These are phyloP conservation scores for Saccharomycodes ludwigii DNA, from an alignment of 805 yeast genomes.

Conservation along the genomic window DNA sequence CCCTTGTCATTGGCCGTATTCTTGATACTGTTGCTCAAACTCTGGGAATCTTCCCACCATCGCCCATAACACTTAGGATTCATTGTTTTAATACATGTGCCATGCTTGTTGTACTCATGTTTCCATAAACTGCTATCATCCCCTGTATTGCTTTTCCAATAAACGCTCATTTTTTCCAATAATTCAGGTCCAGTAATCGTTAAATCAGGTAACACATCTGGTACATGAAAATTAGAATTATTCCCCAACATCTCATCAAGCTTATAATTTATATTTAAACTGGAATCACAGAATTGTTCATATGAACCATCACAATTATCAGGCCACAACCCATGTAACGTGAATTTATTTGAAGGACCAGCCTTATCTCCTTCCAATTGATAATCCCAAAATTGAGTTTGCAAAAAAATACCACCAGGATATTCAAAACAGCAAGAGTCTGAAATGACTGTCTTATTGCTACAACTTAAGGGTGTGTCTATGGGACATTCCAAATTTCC, in stretches of 20 bases:
- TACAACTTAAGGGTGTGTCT: slow-evolving; percentile 49
- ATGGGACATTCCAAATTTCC: slow-evolving; percentile 37
- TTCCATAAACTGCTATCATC: slow-evolving; percentile 65
- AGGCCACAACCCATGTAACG: slow-evolving; percentile 84
- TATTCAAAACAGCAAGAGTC: slow-evolving; percentile 77
- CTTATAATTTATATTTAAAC: slow-evolving; percentile 38
- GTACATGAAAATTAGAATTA: slow-evolving; percentile 6
- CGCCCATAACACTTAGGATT: slow-evolving; percentile 55
- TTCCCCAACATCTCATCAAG: slow-evolving; percentile 24
- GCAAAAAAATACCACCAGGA: slow-evolving; percentile 73
- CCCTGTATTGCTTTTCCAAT: slow-evolving; percentile 70
- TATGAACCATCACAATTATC: slow-evolving; percentile 77
- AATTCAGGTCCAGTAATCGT: slow-evolving; percentile 38
- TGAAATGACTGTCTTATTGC: slow-evolving; percentile 37
- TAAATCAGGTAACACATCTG: slow-evolving; percentile 7
- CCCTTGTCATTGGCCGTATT: slow-evolving; percentile 1
- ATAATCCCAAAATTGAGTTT: slow-evolving; percentile 92
- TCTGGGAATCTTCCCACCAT: slow-evolving; percentile 15
- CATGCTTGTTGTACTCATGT: slow-evolving; percentile 91
- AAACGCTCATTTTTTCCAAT: slow-evolving; percentile 38
- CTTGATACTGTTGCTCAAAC: slow-evolving; percentile 6
- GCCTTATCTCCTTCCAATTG: slow-evolving; percentile 20
- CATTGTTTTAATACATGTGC: slow-evolving; percentile 78
- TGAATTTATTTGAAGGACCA: slow-evolving; percentile 61
- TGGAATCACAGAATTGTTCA: slow-evolving; percentile 63